phyloP scores from a whole-genome alignment of 192 early-diverging fungal species.

The Funneliformis geosporum region DNA sequence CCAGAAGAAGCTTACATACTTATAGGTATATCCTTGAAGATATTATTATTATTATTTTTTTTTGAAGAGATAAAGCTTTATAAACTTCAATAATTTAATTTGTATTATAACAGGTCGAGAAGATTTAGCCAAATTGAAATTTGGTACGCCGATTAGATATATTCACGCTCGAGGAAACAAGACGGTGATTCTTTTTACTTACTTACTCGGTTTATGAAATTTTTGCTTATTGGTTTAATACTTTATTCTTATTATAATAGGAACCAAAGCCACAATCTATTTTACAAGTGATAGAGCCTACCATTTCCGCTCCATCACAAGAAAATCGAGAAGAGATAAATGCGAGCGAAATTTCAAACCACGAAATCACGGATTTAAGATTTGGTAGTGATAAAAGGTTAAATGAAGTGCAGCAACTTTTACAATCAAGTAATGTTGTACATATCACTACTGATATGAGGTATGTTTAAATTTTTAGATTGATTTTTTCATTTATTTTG shows the following conservation, averaged over 20 bases:
- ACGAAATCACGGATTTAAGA: constrained; percentile 55
- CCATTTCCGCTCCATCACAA: not conserved
- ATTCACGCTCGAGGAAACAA: constrained; percentile 24
- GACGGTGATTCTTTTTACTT: not conserved
- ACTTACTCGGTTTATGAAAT: not conserved
- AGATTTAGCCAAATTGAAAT: constrained; percentile 27
- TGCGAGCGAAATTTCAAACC: constrained; percentile 42
- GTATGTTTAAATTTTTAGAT: constrained; percentile 37
- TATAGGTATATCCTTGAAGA: constrained; percentile 44
- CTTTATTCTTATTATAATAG: not conserved
- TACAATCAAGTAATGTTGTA: constrained; percentile 46
- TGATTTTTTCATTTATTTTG: not conserved
- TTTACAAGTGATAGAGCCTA: not conserved
- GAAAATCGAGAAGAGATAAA: constrained; percentile 34
- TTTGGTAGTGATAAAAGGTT: constrained; percentile 58
- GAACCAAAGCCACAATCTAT: constrained; percentile 13
- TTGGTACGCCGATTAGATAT: constrained; percentile 24
- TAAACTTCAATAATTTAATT: not conserved
- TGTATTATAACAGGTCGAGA: constrained; percentile 39
- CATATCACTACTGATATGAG: constrained; percentile 31
- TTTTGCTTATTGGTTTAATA: not conserved
- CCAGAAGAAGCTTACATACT: constrained; percentile 46
- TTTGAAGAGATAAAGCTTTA: not conserved
- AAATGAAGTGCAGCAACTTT: constrained; percentile 52
- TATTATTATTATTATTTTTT: no score